phyloP scores from a whole-genome alignment of 2,329 filamentous ascomycete species.

The Byssothecium circinans region DNA sequence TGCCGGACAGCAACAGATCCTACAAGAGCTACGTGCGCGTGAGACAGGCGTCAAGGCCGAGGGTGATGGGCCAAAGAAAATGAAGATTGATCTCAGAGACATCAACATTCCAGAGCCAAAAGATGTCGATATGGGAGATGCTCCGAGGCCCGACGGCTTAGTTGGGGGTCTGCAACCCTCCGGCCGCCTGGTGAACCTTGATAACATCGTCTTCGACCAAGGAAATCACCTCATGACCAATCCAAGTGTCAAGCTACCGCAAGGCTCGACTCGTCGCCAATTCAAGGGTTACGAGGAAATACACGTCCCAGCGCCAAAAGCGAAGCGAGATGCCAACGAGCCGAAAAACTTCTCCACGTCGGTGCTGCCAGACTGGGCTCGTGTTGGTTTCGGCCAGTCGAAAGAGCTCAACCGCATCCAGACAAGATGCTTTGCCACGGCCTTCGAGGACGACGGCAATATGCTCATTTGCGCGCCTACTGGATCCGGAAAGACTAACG shows the following conservation, averaged over 20 bases:
- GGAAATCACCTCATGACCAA: slow-evolving; percentile 99
- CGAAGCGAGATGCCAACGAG: slow-evolving; percentile 78
- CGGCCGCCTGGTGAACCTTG: slow-evolving; percentile 84
- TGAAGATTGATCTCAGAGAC: slow-evolving; percentile 84
- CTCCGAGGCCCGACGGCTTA: slow-evolving; percentile 53
- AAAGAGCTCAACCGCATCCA: slow-evolving; percentile 94
- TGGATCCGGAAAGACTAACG: slow-evolving; percentile 97
- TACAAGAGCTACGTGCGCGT: slow-evolving; percentile 85
- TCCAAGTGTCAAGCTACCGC: slow-evolving; percentile 86
- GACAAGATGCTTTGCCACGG: slow-evolving; percentile 86
- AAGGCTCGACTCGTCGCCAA: slow-evolving; percentile 90
- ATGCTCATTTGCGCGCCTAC: slow-evolving; percentile 98
- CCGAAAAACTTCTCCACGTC: slow-evolving; percentile 75
- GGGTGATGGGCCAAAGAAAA: slow-evolving; percentile 69
- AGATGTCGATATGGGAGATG: slow-evolving; percentile 46
- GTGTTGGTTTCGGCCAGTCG: slow-evolving; percentile 78
- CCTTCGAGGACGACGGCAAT: slow-evolving; percentile 92
- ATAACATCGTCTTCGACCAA: slow-evolving; percentile 95
- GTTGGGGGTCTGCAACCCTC: slow-evolving; percentile 87
- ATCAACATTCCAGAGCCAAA: slow-evolving; percentile 72
- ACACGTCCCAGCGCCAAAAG: slow-evolving; percentile 91
- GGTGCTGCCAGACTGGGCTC: slow-evolving; percentile 91
- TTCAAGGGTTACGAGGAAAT: slow-evolving; percentile 99
- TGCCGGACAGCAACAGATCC: slow-evolving; percentile 80
- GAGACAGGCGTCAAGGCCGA: slow-evolving; percentile 58